Percentiles rank a stretch among this genome's conserved stretches.
Evolutionary conservation across 768 basidiomycete species (phyloP).

Genomic region (Harrya chromipes): DNA sequence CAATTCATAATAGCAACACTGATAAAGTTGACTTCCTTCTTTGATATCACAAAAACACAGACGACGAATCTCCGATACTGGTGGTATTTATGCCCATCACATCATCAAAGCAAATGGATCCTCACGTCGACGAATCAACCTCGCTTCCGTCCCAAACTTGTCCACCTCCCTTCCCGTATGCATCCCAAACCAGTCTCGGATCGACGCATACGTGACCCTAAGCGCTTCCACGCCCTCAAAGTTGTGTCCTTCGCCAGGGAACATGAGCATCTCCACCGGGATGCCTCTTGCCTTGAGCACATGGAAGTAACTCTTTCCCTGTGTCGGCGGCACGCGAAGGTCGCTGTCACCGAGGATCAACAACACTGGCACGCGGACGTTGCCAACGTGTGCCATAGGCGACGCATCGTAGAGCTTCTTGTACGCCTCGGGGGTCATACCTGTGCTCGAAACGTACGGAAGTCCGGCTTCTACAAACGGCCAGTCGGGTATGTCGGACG

Average conservation of each 20-base stretch:
- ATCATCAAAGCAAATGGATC: too few relatives aligned
- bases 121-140: too few relatives aligned
- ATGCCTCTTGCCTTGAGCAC: constrained; percentile 46
- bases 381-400: constrained; percentile 50
- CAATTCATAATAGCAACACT: too few relatives aligned
- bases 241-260: too few relatives aligned
- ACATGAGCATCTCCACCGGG: constrained; percentile 36
- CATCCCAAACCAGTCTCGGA: constrained; percentile 43
- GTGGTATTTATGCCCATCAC: too few relatives aligned
- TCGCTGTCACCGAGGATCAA: constrained; percentile 57
- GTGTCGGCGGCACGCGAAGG: constrained; percentile 52
- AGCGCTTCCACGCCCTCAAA: constrained; percentile 50
- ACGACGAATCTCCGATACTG: too few relatives aligned
- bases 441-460: constrained; percentile 30
- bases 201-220: constrained; percentile 38
- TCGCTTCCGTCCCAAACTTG: too few relatives aligned
- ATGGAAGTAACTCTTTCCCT: constrained; percentile 59
- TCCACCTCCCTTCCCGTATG: too few relatives aligned
- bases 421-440: constrained; percentile 44
- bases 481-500: constrained; percentile 66
- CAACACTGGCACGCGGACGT: constrained; percentile 48
- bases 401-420: constrained; percentile 42
- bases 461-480: constrained; percentile 37
- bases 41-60: too few relatives aligned
- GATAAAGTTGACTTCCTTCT: too few relatives aligned